Base-by-base conservation (phyloP, 768 basidiomycete genomes). In the Termitomyces sp. region DNA sequence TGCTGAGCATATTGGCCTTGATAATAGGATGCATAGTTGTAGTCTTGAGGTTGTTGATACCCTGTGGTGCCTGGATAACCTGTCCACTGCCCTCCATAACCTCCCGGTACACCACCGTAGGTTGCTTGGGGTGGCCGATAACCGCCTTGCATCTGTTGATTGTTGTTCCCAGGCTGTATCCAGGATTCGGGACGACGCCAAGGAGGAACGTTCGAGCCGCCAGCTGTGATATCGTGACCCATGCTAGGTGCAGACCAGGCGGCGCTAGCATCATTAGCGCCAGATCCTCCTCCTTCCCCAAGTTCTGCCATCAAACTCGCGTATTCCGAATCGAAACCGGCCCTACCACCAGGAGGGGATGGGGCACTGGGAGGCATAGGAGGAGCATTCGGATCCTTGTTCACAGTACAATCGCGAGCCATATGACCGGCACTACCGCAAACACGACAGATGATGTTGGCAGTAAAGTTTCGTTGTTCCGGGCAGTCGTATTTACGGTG, bases 401-500 rank as follows among this genome's bases (percentile, higher is more conserved):
- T 91, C 69, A 92, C 89, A 47, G 93, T 91, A 72, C 96, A 98
- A 76, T 98, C 96, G 65, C 95, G 88, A 50, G 95, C 96, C 96
- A 99, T 98, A 76, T 98, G 96, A 37, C 97, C 96, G 40, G 95
- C 94, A 68, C 93, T 95, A 61, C 96, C 96, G 73, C 97, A 99
- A 68, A 95, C 86, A 69, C 94, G 95, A 81, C 97, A 99, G 70
- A 98, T 96, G 79, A 99, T 95, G 79, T 96, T 96, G 77, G 97
- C 97, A 65, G 93, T 95, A 78, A 95, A 98, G 78, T 97, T 97
- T 73, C 91, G 88, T 74, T 97, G 93, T 76, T 98, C 93, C 18
- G 95, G 95, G 72, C 97, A 99, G 74, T 98, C 97, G 78, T 94
- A 98, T 85, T 98, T 95, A 75, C 96, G 89, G 70, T 98, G 95